phyloP scores from a whole-genome alignment of 257 asterid species.

The Orobanche coerulescens region DNA sequence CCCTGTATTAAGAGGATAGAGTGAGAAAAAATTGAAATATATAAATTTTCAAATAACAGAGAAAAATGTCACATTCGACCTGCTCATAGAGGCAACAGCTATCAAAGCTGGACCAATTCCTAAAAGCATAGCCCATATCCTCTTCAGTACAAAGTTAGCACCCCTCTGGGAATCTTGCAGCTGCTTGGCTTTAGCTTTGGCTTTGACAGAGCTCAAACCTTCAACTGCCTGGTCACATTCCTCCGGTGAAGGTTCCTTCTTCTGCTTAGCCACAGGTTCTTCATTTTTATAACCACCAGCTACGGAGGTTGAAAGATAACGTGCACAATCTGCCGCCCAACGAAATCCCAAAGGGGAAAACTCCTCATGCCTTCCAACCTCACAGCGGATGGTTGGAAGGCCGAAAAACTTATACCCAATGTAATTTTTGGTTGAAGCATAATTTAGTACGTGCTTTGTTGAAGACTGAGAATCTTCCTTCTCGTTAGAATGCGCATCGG shows the following conservation, averaged over 20 bases:
- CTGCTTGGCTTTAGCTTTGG: slow-evolving; percentile 85
- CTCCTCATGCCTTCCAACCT: slow-evolving; percentile 32
- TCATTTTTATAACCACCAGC: slow-evolving; percentile 54
- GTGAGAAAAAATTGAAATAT: slow-evolving; percentile 19
- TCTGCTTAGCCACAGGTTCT: slow-evolving; percentile 47
- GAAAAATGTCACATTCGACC: slow-evolving; percentile 34
- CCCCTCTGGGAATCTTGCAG: slow-evolving; percentile 69
- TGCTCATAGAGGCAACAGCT: slow-evolving; percentile 92
- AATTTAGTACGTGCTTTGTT: slow-evolving; percentile 24
- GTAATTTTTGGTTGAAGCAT: slow-evolving; percentile 23
- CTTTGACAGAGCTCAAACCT: slow-evolving; percentile 82
- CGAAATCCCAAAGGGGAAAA: slow-evolving; percentile 37
- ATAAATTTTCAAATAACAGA: slow-evolving; percentile 18
- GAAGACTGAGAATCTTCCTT: slow-evolving; percentile 27
- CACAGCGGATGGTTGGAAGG: slow-evolving; percentile 26
- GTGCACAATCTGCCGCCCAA: slow-evolving; percentile 40
- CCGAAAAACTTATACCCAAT: slow-evolving; percentile 24
- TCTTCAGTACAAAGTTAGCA: slow-evolving; percentile 48
- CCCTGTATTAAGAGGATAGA: slow-evolving; percentile 38
- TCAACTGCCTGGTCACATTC: slow-evolving; percentile 98
- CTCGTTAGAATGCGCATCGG: slow-evolving; percentile 25
- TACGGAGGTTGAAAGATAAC: slow-evolving; percentile 56
- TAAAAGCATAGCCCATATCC: slow-evolving; percentile 60
- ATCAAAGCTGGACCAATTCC: slow-evolving; percentile 97
- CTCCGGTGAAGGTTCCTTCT: slow-evolving; percentile 94